Evolutionary conservation across 108 stramenopile genomes (phyloP).

Genomic region (Discostella stelligeroides): DNA sequence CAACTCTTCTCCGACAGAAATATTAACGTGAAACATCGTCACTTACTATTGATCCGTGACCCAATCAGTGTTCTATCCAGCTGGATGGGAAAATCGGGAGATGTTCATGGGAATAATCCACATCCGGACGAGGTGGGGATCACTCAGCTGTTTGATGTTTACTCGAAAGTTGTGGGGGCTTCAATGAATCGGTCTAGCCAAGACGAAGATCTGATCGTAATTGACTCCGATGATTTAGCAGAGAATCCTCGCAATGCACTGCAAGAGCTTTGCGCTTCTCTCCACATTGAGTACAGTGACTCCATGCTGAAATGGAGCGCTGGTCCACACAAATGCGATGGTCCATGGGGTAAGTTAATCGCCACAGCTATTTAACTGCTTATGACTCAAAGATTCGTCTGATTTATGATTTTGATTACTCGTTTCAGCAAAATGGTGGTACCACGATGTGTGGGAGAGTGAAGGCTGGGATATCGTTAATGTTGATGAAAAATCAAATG

Average conservation of each 20-base stretch:
- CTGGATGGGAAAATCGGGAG: slow-evolving; percentile 60
- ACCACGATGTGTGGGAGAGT: slow-evolving; percentile 75
- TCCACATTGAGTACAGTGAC: slow-evolving; percentile 71
- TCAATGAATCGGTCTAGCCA: neutral
- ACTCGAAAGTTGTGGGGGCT: slow-evolving; percentile 56
- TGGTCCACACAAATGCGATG: slow-evolving; percentile 76
- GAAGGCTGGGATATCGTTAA: slow-evolving; percentile 62
- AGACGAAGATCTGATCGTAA: slow-evolving; percentile 46
- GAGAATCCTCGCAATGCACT: slow-evolving; percentile 61
- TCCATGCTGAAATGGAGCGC: slow-evolving; percentile 71
- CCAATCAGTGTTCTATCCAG: slow-evolving; percentile 65
- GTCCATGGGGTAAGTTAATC: slow-evolving; percentile 68
- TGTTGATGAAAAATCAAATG: slow-evolving; percentile 14
- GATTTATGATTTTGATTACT: slow-evolving; percentile 36
- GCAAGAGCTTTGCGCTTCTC: slow-evolving; percentile 44
- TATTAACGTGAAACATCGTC: slow-evolving; percentile 58
- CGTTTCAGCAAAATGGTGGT: slow-evolving; percentile 77
- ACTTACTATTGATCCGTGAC: slow-evolving; percentile 73
- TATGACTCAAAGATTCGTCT: neutral
- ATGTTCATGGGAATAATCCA: slow-evolving; percentile 64
- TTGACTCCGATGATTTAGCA: slow-evolving; percentile 86
- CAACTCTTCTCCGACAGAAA: slow-evolving; percentile 14
- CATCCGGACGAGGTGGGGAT: slow-evolving; percentile 86
- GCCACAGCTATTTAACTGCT: neutral
- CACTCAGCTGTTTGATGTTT: slow-evolving; percentile 67